Evolutionary conservation across 371 early-diverging fungal species (phyloP).

Genomic region (Smittium culicis): DNA sequence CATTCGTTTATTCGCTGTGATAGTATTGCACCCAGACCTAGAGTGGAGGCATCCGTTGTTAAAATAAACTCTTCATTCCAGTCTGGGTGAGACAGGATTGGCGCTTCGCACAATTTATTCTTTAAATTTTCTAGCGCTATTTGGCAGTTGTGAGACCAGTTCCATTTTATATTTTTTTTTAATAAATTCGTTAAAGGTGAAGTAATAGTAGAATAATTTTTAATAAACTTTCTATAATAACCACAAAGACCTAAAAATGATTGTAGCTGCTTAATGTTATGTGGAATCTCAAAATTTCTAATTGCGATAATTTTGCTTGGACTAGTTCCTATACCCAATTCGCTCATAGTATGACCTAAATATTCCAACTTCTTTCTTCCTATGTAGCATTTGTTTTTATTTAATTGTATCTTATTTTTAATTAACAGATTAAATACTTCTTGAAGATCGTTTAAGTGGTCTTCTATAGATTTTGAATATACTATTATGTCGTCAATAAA

Average conservation of each 20-base stretch:
- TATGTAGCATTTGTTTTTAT: conserved; percentile 10
- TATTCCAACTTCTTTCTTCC: neutral
- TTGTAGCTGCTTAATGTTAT: conserved; percentile 16
- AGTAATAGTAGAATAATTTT: conserved; percentile 12
- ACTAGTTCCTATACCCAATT: conserved; percentile 10
- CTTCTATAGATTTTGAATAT: conserved; percentile 10
- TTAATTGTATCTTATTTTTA: conserved; percentile 17
- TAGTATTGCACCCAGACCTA: conserved; percentile 27
- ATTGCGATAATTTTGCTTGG: conserved; percentile 13
- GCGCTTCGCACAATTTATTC: conserved; percentile 8
- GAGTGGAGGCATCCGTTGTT: conserved; percentile 31
- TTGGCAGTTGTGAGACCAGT: conserved; percentile 7
- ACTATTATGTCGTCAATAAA: conserved; percentile 14
- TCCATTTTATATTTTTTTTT: conserved; percentile 1
- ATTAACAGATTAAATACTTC: conserved; percentile 9
- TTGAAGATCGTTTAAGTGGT: conserved; percentile 8
- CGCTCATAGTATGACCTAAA: neutral
- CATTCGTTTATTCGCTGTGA: conserved; percentile 12
- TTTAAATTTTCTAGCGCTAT: too few relatives aligned
- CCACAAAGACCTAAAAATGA: conserved; percentile 19
- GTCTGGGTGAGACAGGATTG: conserved; percentile 20
- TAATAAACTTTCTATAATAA: conserved; percentile 20
- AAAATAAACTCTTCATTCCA: conserved; percentile 20
- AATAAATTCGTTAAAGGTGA: conserved; percentile 22
- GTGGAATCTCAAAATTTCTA: conserved; percentile 11